Conservation (phyloP, 495 filamentous ascomycete species). For the Daldinia vernicosa region DNA sequence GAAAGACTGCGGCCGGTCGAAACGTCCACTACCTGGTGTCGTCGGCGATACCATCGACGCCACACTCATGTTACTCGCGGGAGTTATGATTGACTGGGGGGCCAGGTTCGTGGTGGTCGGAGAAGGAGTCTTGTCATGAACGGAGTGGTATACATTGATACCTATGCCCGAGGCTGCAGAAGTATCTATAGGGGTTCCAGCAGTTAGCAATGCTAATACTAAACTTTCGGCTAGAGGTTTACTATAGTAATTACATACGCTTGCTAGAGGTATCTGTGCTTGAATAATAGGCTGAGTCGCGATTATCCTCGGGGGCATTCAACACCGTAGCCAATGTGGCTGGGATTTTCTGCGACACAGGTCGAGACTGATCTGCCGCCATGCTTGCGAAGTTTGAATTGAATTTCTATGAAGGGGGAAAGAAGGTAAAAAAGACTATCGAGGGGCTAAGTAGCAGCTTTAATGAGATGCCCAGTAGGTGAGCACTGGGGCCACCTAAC, state of each 20-base stretch:
- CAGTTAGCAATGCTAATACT: conserved; percentile 32
- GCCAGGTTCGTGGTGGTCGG: conserved; percentile 54
- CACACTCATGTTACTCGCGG: conserved; percentile 63
- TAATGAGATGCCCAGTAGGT: conserved; percentile 5
- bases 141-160: conserved; percentile 56
- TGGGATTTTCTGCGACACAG: conserved; percentile 59
- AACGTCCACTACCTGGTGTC: conserved; percentile 52
- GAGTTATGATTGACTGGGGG: conserved; percentile 57
- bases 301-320: conserved; percentile 60
- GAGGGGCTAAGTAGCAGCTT: conserved; percentile 1
- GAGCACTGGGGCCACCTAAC: conserved; percentile 9
- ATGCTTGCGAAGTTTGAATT: conserved; percentile 19
- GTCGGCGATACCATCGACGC: conserved; percentile 66
- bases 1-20: conserved; percentile 56
- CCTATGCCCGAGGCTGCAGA: conserved; percentile 59
- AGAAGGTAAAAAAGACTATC: neutral
- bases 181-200: conserved; percentile 51
- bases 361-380: conserved; percentile 51
- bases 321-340: conserved; percentile 58
- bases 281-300: conserved; percentile 65
- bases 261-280: conserved; percentile 65
- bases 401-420: neutral
- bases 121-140: conserved; percentile 63
- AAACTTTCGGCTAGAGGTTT: neutral
- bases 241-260: conserved; percentile 50